Evolutionary conservation across 331 rosid species (phyloP), one percentile per base, ranked within the genome.

Genomic region (Malus hybrid): DNA sequence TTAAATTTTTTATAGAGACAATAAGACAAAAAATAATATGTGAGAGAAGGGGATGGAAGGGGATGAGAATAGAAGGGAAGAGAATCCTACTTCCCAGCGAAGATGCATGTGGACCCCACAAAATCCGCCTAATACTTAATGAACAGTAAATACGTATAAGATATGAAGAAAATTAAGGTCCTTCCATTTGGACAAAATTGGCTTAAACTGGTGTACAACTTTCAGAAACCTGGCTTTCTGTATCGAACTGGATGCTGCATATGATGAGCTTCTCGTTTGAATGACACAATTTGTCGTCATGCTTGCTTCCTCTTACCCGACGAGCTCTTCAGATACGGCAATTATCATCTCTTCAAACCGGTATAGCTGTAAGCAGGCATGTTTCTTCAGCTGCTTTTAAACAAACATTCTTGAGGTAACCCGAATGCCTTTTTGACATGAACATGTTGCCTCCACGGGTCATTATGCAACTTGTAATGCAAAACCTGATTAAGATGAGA

Each of bases 391-490:
- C 33, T 82, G 80, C 82, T 73, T 81, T 72, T 80, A 33, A 62
- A 44, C 82, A 88, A 73, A 85, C 99, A 94, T 83, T 87, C 91
- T 29, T 28, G 74, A 42, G 93, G 91, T 79, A 91, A 81, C 69
- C 97, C 99, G 57, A 85, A 92, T 20, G 81, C 85, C 77, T 93
- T 93, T 62, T 76, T 70, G n/a, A 66, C 75, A 60, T 24, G 73
- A 79, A 83, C 80, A 64, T 32, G 82, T 74, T 75, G 88, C 90
- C 96, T 86, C 98, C 97, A 91, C 42, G 85, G 90, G 13, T 93
- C 98, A 15, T 91, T 86, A 42, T 93, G 96, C 70, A 93, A 83
- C 86, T 93, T 91, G 87, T 88, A 85, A 77, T 93, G 97, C 87
- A 93, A 80, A 82, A 89, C 83, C 98, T 91, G 73, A 60, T 79